Percentiles rank a stretch among this genome's conserved stretches.
These are phyloP conservation scores for Epichloe gansuensis DNA, from an alignment of 2,329 filamentous ascomycete species.

Conservation along the genomic window DNA sequence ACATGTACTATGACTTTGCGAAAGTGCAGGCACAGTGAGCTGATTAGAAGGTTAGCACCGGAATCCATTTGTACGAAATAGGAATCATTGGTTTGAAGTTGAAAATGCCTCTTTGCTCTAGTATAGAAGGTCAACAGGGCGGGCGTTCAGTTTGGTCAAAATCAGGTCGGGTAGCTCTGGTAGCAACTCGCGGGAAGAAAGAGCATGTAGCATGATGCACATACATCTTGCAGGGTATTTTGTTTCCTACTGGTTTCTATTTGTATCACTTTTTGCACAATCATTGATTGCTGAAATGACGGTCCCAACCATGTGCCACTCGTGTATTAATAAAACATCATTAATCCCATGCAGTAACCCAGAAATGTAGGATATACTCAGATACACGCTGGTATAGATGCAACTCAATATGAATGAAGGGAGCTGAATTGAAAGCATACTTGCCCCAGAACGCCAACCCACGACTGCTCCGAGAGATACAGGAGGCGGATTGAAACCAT, in stretches of 20 bases:
- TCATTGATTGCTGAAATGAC: background rate
- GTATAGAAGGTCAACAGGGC: background rate
- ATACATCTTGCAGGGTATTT: background rate
- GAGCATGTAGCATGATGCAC: background rate
- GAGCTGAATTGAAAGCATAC: background rate
- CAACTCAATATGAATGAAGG: background rate
- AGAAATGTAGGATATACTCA: slow-evolving; percentile 4
- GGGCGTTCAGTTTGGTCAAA: background rate
- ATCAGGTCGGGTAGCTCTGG: background rate
- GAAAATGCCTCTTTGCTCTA: background rate
- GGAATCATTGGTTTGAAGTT: background rate
- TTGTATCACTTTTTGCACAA: background rate
- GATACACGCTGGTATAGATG: slow-evolving; percentile 2
- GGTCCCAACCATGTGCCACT: background rate
- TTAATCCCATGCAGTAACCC: slow-evolving; percentile 7
- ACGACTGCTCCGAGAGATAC: background rate
- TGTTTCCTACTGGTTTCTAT: background rate
- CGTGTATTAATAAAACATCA: background rate
- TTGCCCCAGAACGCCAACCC: background rate
- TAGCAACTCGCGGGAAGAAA: background rate
- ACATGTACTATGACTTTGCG: background rate
- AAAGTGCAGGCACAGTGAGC: background rate
- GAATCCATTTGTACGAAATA: background rate
- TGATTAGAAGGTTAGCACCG: too few relatives aligned
- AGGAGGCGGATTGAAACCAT: background rate